A percentile compares a stretch with the other conserved stretches of the same genome.
These are phyloP conservation scores for Pseudogymnoascus sp. DNA, from an alignment of 2,329 filamentous ascomycete genomes.

Conservation along the genomic window DNA sequence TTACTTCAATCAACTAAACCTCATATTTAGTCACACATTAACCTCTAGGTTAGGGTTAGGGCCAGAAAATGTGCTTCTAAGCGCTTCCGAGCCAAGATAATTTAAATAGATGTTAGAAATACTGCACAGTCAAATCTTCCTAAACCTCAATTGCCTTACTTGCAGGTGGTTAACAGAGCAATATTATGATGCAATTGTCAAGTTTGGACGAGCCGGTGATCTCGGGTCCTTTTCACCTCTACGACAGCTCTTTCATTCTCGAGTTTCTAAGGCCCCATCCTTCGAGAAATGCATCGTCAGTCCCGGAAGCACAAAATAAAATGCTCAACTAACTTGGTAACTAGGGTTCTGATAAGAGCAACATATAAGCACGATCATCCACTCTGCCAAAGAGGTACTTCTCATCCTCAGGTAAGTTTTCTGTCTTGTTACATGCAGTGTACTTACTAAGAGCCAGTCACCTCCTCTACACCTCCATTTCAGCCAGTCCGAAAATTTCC, in stretches of 20 bases:
- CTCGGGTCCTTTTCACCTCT: background rate
- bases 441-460: background rate
- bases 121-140: background rate
- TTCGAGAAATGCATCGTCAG: slow-evolving; percentile 9
- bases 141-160: background rate
- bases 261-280: slow-evolving; percentile 6
- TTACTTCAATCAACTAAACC: background rate
- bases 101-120: background rate
- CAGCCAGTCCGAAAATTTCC: background rate
- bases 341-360: slow-evolving; percentile 4
- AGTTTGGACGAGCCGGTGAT: slow-evolving; percentile 2
- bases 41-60: background rate
- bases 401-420: background rate
- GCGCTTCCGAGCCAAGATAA: background rate
- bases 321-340: background rate
- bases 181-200: background rate
- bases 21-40: background rate
- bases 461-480: slow-evolving; percentile 10
- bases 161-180: background rate
- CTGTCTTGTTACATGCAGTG: background rate
- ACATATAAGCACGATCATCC: slow-evolving; percentile 4
- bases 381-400: background rate
- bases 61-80: background rate
- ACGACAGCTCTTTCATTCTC: background rate
- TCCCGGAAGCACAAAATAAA: background rate